Evolutionary conservation across 2,329 filamentous ascomycete species (phyloP), one percentile per base, ranked within the genome.

Genomic region (Colletotrichum noveboracense): DNA sequence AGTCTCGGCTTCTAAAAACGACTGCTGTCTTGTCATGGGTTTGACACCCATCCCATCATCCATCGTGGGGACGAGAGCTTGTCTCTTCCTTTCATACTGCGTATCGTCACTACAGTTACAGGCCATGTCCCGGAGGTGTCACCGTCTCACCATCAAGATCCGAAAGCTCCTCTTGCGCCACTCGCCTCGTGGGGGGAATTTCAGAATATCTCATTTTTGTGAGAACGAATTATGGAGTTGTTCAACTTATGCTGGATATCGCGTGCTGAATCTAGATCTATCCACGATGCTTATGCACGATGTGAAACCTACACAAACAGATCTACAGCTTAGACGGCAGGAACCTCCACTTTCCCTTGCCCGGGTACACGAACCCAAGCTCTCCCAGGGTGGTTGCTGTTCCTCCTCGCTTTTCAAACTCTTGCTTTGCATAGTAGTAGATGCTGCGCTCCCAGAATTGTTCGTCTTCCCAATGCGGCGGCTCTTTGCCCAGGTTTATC

Each of bases 371-470:
- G 18, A 73, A 78, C 12, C 77, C 77, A 58, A 78, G 43, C 65
- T 78, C 77, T 77, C 91, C 89, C 26, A 97, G 82, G 5, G 88
- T 92, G 81, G 85, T 93, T 12, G 95, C 92, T 8, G 84, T 86
- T 43, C 92, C 89, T 0, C 95, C 95, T 48, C 87, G 86, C 76
- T 89, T 87, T 74, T 93, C 90, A 82, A 97, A 98, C 34, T 89
- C 90, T 79, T 92, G 89, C 83, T 95, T 94, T 43, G 96, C 94
- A 14, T 92, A 88, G 1, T 90, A 88, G 79, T 94, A 94, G 5
- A 92, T 88, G 73, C 90, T 88, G 21, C 96, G 89, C 80, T 94
- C 89, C 95, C 95, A 97, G 68, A 92, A 90, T 79, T 94, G 87
- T 83, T 92, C 90, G 62, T 92, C 90, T 10, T 90, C 89, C 96